Conservation (phyloP, 495 filamentous ascomycete genomes). For the Penicillium lagena region DNA sequence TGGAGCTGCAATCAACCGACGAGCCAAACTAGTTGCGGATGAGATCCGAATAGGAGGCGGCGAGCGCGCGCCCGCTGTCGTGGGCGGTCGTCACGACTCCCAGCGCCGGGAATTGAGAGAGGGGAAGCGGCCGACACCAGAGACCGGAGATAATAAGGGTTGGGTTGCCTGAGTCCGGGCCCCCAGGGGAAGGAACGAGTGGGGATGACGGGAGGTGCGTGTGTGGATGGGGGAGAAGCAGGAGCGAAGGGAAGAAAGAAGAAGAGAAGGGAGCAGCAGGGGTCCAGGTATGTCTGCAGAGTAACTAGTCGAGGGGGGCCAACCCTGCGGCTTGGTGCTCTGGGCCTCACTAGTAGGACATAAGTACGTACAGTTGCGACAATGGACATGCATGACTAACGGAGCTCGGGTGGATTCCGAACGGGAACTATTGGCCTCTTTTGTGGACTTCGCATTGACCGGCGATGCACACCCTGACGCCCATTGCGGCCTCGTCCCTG, state of each 20-base stretch:
- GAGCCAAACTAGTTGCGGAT: not conserved
- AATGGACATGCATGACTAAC: too few relatives aligned
- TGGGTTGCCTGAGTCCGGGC: too few relatives aligned
- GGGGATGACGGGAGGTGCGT: not conserved
- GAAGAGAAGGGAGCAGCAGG: slow-evolving; percentile 3
- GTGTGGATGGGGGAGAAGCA: not conserved
- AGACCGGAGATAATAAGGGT: too few relatives aligned
- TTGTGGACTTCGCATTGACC: too few relatives aligned
- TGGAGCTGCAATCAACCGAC: too few relatives aligned
- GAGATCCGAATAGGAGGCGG: not conserved
- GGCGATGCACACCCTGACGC: slow-evolving; percentile 33
- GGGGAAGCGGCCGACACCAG: not conserved
- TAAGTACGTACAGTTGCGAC: not conserved
- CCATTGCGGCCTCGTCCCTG: slow-evolving; percentile 34
- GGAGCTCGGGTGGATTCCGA: too few relatives aligned
- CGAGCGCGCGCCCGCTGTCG: too few relatives aligned
- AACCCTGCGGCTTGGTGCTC: too few relatives aligned
- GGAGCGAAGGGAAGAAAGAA: not conserved
- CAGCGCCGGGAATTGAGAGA: not conserved
- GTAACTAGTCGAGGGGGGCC: too few relatives aligned
- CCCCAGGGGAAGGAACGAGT: too few relatives aligned
- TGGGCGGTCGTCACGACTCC: slow-evolving; percentile 5
- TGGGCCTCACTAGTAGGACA: not conserved
- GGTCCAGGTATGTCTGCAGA: too few relatives aligned
- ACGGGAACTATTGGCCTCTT: too few relatives aligned